Conservation (phyloP, 1,139 yeast genomes). For the Pichia kudriavzevii region DNA sequence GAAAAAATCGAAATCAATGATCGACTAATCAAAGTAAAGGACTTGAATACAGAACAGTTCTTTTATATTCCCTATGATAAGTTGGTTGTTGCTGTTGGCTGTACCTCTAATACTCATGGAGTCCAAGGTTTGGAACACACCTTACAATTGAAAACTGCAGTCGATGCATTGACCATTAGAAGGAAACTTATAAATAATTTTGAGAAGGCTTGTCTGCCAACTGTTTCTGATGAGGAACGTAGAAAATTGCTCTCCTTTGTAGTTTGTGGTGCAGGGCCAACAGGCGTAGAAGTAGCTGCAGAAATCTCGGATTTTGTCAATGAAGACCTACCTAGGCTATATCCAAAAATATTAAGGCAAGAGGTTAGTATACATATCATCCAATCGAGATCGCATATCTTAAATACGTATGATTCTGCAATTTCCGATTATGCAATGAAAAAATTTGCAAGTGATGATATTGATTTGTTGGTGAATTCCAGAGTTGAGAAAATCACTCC, state of each 20-base stretch:
- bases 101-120: slow-evolving; percentile 58
- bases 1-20: slow-evolving; percentile 45
- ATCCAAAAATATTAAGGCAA: slow-evolving; percentile 51
- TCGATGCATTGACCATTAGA: slow-evolving; percentile 52
- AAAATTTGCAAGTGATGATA: slow-evolving; percentile 49
- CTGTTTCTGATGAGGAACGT: slow-evolving; percentile 52
- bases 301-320: slow-evolving; percentile 53
- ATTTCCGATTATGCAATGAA: slow-evolving; percentile 56
- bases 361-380: slow-evolving; percentile 56
- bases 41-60: slow-evolving; percentile 31
- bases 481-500: slow-evolving; percentile 49
- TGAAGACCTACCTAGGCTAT: slow-evolving; percentile 47
- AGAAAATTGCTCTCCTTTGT: slow-evolving; percentile 52
- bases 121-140: slow-evolving; percentile 56
- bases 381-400: slow-evolving; percentile 55
- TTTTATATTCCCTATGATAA: slow-evolving; percentile 61
- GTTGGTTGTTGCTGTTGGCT: slow-evolving; percentile 57
- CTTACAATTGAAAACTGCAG: slow-evolving; percentile 54
- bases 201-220: slow-evolving; percentile 55
- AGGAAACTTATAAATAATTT: slow-evolving; percentile 45
- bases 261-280: slow-evolving; percentile 67
- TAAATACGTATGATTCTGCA: slow-evolving; percentile 55
- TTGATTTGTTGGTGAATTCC: slow-evolving; percentile 52
- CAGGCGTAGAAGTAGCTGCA: slow-evolving; percentile 65
- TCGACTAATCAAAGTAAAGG: slow-evolving; percentile 42